Conservation (phyloP, 768 basidiomycete genomes). For the Lactifluus hygrophoroides region DNA sequence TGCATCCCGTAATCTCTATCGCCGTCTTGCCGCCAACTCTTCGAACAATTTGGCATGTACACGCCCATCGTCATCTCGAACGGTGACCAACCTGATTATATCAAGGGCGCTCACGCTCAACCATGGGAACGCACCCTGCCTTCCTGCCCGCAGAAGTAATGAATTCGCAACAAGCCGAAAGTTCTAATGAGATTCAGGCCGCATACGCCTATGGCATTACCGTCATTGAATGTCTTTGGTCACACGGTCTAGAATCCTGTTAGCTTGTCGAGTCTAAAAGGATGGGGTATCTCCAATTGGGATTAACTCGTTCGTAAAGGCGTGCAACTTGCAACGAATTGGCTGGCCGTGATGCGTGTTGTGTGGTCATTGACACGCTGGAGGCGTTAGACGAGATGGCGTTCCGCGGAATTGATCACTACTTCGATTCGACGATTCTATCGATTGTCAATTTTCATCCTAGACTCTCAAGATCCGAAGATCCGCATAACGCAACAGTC, state of each 20-base stretch:
- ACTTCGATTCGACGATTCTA: background rate
- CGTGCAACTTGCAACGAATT: background rate
- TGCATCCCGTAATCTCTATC: constrained; percentile 4
- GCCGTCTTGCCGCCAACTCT: constrained; percentile 7
- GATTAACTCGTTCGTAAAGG: background rate
- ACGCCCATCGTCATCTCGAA: background rate
- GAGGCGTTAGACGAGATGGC: background rate
- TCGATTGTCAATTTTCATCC: background rate
- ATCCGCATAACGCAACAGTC: background rate
- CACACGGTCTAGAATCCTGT: background rate
- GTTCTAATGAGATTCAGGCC: constrained; percentile 2
- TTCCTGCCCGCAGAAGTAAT: constrained; percentile 1
- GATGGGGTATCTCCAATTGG: background rate
- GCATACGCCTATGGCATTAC: background rate
- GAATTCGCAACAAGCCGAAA: background rate
- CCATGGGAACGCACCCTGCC: constrained; percentile 5
- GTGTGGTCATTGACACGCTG: background rate
- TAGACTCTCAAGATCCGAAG: background rate
- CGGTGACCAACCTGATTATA: background rate
- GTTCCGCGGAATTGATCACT: background rate
- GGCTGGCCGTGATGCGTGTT: background rate
- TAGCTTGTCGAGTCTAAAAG: background rate
- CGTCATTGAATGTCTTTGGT: background rate
- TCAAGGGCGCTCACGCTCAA: background rate
- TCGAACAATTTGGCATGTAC: background rate